phyloP scores from a whole-genome alignment of 495 filamentous ascomycete genomes.

The Penicillium desertorum region DNA sequence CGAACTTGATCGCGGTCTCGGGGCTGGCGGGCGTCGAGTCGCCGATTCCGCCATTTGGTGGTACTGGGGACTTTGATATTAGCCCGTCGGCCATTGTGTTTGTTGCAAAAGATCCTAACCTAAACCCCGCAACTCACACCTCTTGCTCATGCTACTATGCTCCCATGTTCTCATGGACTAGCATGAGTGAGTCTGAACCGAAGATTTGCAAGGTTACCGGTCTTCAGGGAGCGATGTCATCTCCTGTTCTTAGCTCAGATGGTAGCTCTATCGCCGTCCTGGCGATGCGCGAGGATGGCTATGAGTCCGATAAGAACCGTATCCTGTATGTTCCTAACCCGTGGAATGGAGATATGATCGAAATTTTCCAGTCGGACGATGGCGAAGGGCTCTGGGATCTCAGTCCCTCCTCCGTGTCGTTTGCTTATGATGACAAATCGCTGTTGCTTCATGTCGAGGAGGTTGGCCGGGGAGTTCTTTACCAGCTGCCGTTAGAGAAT shows the following conservation, averaged over 20 bases:
- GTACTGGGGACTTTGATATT: slow-evolving; percentile 59
- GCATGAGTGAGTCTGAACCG: slow-evolving; percentile 46
- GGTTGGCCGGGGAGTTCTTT: slow-evolving; percentile 61
- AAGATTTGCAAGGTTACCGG: slow-evolving; percentile 39
- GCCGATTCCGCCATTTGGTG: slow-evolving; percentile 61
- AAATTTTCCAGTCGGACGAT: slow-evolving; percentile 62
- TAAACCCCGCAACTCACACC: slow-evolving; percentile 78
- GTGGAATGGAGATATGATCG: slow-evolving; percentile 55
- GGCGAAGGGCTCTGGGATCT: slow-evolving; percentile 66
- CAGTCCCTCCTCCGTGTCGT: slow-evolving; percentile 64
- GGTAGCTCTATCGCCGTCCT: slow-evolving; percentile 76
- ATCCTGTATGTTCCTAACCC: slow-evolving; percentile 66
- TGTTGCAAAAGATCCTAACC: slow-evolving; percentile 76
- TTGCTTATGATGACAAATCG: slow-evolving; percentile 62
- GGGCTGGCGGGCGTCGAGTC: slow-evolving; percentile 48
- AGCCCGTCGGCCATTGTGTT: slow-evolving; percentile 65
- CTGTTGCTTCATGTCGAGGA: slow-evolving; percentile 69
- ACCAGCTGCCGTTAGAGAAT: slow-evolving; percentile 56
- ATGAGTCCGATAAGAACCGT: slow-evolving; percentile 86
- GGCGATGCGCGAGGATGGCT: slow-evolving; percentile 74
- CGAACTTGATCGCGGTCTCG: slow-evolving; percentile 48
- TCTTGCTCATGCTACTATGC: slow-evolving; percentile 65
- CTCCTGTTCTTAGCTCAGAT: slow-evolving; percentile 73
- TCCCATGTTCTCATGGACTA: slow-evolving; percentile 57
- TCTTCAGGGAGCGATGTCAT: slow-evolving; percentile 69